Percentiles rank a stretch among this genome's conserved stretches.
phyloP scores from a whole-genome alignment of 192 early-diverging fungal genomes.

The Entomortierella beljakovae region DNA sequence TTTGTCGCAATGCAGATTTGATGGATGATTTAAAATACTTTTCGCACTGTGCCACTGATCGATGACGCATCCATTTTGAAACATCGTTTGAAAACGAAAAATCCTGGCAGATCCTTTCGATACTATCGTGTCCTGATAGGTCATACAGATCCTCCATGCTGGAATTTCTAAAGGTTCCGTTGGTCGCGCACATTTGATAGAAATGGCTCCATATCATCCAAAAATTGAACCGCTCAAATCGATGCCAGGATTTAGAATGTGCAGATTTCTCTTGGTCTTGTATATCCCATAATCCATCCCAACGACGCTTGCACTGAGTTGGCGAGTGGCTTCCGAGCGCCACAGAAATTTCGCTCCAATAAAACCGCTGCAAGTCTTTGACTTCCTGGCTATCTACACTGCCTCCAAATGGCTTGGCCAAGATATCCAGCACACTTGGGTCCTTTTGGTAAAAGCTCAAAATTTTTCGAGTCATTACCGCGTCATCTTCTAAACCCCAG shows the following conservation, averaged over 20 bases:
- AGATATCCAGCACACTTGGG: conserved; percentile 6
- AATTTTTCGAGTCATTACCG: conserved; percentile 37
- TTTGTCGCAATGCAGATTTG: background rate
- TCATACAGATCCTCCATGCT: too few species aligned
- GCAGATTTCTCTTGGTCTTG: conserved; percentile 23
- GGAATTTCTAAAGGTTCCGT: too few species aligned
- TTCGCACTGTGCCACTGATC: conserved; percentile 16
- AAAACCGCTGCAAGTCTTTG: background rate
- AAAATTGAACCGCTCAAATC: conserved; percentile 31
- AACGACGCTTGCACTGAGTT: conserved; percentile 33
- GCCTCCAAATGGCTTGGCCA: background rate
- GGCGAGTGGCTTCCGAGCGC: conserved; percentile 37
- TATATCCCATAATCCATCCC: conserved; percentile 27
- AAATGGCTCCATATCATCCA: conserved; percentile 48
- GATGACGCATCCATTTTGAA: conserved; percentile 41
- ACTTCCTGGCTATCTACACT: background rate
- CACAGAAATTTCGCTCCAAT: conserved; percentile 33
- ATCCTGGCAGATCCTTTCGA: background rate
- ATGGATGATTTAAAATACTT: conserved; percentile 9
- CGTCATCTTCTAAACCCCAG: conserved; percentile 49
- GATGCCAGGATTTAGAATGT: conserved; percentile 28
- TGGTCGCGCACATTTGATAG: background rate
- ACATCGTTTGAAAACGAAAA: conserved; percentile 33
- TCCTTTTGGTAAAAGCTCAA: conserved; percentile 1
- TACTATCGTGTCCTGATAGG: background rate